Evolutionary conservation across 768 basidiomycete species (phyloP).

Genomic region (Lepiota venenata): DNA sequence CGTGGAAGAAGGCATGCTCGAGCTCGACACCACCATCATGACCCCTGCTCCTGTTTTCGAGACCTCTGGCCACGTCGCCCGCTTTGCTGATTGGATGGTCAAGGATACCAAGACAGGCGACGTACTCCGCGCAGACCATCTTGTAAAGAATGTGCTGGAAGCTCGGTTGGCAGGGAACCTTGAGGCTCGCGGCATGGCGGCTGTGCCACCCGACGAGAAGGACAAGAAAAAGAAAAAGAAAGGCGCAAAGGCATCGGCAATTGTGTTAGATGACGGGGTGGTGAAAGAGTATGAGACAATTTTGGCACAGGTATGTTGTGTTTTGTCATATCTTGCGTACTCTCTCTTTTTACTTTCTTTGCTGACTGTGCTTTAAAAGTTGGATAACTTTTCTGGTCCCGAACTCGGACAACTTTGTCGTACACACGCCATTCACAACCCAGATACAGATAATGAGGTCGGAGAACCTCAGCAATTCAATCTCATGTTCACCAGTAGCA

Average conservation of each 20-base stretch:
- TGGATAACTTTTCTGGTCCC: conserved; percentile 91
- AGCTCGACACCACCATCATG: conserved; percentile 98
- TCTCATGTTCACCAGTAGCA: conserved; percentile 97
- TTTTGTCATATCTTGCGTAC: not conserved
- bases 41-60: conserved; percentile 94
- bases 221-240: conserved; percentile 80
- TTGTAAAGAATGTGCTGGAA: conserved; percentile 90
- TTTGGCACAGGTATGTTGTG: conserved; percentile 78
- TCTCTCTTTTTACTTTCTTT: conserved; percentile 11
- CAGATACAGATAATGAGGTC: conserved; percentile 90
- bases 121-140: conserved; percentile 94
- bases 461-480: conserved; percentile 95
- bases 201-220: conserved; percentile 51
- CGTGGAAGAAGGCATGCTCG: conserved; percentile 97
- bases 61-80: conserved; percentile 94
- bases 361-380: conserved; percentile 35
- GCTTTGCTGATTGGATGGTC: conserved; percentile 99
- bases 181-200: conserved; percentile 78
- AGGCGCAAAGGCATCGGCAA: conserved; percentile 59
- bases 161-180: conserved; percentile 87
- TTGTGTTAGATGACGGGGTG: conserved; percentile 69
- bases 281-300: conserved; percentile 77
- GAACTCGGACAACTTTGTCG: conserved; percentile 86
- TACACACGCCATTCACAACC: conserved; percentile 79
- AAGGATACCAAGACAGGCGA: conserved; percentile 95